Evolutionary conservation across 164 flowering plant genomes (phyloP).

Genomic region (Stephania yunnanensis): DNA sequence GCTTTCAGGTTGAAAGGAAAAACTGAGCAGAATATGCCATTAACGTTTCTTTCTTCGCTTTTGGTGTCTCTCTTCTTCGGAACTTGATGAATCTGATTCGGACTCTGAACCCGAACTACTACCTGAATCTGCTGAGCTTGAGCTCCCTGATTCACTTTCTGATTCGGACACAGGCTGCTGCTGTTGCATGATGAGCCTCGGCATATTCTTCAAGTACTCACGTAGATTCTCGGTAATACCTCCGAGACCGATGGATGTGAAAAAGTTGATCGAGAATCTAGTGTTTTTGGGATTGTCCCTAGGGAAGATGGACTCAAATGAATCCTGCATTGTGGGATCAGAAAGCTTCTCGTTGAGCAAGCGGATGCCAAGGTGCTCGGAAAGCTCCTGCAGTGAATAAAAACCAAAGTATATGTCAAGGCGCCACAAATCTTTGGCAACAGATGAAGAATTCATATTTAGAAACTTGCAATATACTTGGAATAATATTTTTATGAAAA

Average conservation of each 20-base stretch:
- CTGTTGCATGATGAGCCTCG: conserved; percentile 84
- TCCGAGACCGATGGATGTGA: conserved; percentile 93
- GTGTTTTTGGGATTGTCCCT: conserved; percentile 89
- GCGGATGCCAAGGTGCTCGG: conserved; percentile 82
- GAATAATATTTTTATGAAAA: conserved; percentile 89
- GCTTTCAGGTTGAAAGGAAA: too few species aligned
- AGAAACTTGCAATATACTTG: conserved; percentile 36
- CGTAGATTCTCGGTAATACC: conserved; percentile 81
- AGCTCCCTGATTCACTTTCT: conserved; percentile 39
- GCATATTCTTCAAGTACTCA: conserved; percentile 89
- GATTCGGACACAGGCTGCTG: conserved; percentile 50
- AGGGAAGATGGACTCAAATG: conserved; percentile 80
- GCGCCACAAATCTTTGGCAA: background rate
- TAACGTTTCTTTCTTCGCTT: conserved; percentile 33
- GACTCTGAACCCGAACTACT: conserved; percentile 29
- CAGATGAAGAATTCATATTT: background rate
- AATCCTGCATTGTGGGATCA: conserved; percentile 74
- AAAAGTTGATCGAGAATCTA: conserved; percentile 77
- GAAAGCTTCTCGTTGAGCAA: conserved; percentile 70
- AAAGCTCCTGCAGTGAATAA: conserved; percentile 55
- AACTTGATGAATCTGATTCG: conserved; percentile 29
- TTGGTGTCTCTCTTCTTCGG: conserved; percentile 27
- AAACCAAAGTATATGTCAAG: background rate
- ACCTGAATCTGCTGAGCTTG: conserved; percentile 30
- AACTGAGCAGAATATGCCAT: background rate